These are phyloP conservation scores for Lasiodiplodia citricola DNA, from an alignment of 2,329 filamentous ascomycete genomes.

Conservation along the genomic window DNA sequence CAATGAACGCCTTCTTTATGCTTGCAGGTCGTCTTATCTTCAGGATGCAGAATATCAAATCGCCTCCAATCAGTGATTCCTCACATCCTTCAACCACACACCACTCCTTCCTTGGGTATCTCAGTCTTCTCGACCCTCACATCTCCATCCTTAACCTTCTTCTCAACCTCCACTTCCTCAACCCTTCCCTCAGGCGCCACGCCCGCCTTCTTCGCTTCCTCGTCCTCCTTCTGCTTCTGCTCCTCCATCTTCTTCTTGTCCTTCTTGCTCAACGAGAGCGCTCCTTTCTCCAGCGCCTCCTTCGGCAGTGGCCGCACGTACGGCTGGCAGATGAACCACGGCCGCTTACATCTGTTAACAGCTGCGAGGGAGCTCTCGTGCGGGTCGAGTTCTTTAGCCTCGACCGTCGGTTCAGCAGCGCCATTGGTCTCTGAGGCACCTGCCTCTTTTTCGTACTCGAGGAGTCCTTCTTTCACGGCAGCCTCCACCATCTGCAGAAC, in stretches of 20 bases:
- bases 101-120: constrained; percentile 51
- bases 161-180: constrained; percentile 30
- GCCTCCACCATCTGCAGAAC: constrained; percentile 77
- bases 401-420: background rate
- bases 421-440: constrained; percentile 20
- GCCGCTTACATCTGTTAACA: constrained; percentile 75
- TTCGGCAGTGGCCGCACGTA: constrained; percentile 85
- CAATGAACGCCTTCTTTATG: background rate
- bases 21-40: background rate
- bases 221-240: constrained; percentile 54
- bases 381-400: constrained; percentile 37
- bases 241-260: constrained; percentile 45
- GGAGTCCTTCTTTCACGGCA: constrained; percentile 73
- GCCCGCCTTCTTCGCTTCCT: constrained; percentile 36
- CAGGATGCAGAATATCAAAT: background rate
- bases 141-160: constrained; percentile 24
- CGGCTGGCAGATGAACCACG: constrained; percentile 90
- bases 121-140: constrained; percentile 38
- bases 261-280: constrained; percentile 76
- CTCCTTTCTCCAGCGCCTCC: constrained; percentile 83
- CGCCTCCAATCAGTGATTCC: background rate
- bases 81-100: constrained; percentile 34
- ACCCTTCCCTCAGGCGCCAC: constrained; percentile 36
- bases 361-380: constrained; percentile 68
- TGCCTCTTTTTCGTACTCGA: constrained; percentile 62